These are phyloP conservation scores for Wallacemonas sp. DNA, from an alignment of 208 protist genomes.

Conservation along the genomic window DNA sequence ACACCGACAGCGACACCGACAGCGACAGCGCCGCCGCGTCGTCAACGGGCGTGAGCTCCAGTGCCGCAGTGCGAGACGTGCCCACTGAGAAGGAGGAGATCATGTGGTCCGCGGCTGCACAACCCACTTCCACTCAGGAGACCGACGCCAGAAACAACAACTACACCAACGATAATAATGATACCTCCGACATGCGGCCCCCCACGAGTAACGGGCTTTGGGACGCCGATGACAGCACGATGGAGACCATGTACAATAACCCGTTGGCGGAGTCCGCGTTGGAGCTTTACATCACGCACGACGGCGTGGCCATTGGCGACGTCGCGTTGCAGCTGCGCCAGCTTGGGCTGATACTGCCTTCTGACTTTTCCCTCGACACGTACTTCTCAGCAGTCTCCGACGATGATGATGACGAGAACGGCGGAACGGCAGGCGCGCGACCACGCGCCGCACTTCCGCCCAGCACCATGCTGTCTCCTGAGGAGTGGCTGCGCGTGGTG, in stretches of 20 bases:
- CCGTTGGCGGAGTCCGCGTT: conserved; percentile 26
- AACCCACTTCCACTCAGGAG: no score
- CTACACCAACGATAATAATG: background rate
- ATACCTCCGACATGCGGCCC: background rate
- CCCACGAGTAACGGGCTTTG: background rate
- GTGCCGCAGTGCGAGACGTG: no score
- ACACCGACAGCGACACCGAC: no score
- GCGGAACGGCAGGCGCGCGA: background rate
- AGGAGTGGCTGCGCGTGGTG: conserved; percentile 26
- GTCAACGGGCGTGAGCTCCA: no score
- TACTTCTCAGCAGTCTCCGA: conserved; percentile 12
- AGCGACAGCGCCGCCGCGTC: no score
- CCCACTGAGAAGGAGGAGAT: no score
- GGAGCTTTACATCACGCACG: conserved; percentile 35
- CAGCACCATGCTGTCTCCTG: conserved; percentile 19
- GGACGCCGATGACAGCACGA: no score
- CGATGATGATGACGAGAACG: background rate
- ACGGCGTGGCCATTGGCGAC: conserved; percentile 21
- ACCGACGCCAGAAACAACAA: no score
- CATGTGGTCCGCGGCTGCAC: no score
- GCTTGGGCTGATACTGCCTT: conserved; percentile 7
- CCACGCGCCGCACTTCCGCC: background rate
- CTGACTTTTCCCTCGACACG: background rate
- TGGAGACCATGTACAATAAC: background rate
- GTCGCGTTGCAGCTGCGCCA: background rate